Conservation (phyloP, 257 asterid species). For the Penstemon barbatus region DNA sequence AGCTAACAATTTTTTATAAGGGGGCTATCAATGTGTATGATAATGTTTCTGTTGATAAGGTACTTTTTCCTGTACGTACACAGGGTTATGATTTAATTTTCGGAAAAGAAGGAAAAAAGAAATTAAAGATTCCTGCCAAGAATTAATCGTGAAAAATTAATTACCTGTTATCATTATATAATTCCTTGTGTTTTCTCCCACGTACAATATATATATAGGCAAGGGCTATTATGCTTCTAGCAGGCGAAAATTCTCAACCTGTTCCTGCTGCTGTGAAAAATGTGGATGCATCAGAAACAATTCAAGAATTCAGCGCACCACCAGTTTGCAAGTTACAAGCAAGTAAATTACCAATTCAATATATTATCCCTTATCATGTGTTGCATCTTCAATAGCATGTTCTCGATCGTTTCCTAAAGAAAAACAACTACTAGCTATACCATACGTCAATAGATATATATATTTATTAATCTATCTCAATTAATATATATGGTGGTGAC, state of each 20-base stretch:
- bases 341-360: slow-evolving; percentile 16
- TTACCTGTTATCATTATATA: too few relatives aligned
- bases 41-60: slow-evolving; percentile 27
- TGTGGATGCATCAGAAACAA: background rate
- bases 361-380: too few relatives aligned
- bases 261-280: slow-evolving; percentile 5
- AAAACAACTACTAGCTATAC: too few relatives aligned
- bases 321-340: slow-evolving; percentile 15
- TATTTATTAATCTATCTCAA: too few relatives aligned
- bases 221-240: slow-evolving; percentile 26
- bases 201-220: slow-evolving; percentile 17
- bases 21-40: slow-evolving; percentile 22
- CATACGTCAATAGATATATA: too few relatives aligned
- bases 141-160: background rate
- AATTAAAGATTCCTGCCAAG: background rate
- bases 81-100: background rate
- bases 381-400: too few relatives aligned
- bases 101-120: background rate
- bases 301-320: background rate
- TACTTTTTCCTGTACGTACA: background rate
- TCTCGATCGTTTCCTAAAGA: too few relatives aligned
- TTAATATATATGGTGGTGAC: background rate
- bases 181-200: too few relatives aligned
- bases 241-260: slow-evolving; percentile 15
- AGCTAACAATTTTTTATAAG: slow-evolving; percentile 24